phyloP scores from a whole-genome alignment of 345 rosid genomes.

The Pugionium cornutum region DNA sequence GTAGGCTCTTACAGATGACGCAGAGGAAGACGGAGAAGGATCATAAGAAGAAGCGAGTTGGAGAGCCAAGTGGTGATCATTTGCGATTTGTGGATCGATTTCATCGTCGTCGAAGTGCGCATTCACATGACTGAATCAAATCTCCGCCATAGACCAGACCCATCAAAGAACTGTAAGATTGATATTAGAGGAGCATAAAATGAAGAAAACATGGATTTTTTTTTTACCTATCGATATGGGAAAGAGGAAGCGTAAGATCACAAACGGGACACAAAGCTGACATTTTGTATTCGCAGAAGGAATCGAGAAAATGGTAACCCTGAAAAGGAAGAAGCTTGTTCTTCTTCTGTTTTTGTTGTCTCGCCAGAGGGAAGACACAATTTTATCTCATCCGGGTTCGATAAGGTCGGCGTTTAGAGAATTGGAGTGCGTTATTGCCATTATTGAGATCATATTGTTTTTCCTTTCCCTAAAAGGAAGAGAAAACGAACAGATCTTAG shows the following conservation, averaged over 20 bases:
- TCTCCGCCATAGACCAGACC: neutral
- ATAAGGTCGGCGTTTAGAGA: too few species aligned
- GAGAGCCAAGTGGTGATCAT: constrained; percentile 46
- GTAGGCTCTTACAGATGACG: constrained; percentile 23
- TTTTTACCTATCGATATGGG: constrained; percentile 54
- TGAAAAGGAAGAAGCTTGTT: too few species aligned
- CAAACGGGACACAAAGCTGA: constrained; percentile 60
- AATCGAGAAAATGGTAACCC: neutral
- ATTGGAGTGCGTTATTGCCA: too few species aligned
- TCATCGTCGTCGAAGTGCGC: constrained; percentile 62
- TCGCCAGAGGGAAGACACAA: too few species aligned
- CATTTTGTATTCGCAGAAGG: constrained; percentile 26
- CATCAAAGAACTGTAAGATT: neutral
- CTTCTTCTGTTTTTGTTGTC: too few species aligned
- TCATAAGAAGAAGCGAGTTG: constrained; percentile 45
- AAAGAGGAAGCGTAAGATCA: constrained; percentile 44
- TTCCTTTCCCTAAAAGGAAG: too few species aligned
- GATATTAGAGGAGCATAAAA: neutral
- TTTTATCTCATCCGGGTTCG: too few species aligned
- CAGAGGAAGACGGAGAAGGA: constrained; percentile 26
- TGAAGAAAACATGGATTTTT: neutral
- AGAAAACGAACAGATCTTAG: too few species aligned
- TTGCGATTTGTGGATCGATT: constrained; percentile 35
- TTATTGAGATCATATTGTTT: too few species aligned
- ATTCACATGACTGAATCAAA: constrained; percentile 62